Conservation (phyloP, 768 basidiomycete species). For the Kwoniella botswanensis region DNA sequence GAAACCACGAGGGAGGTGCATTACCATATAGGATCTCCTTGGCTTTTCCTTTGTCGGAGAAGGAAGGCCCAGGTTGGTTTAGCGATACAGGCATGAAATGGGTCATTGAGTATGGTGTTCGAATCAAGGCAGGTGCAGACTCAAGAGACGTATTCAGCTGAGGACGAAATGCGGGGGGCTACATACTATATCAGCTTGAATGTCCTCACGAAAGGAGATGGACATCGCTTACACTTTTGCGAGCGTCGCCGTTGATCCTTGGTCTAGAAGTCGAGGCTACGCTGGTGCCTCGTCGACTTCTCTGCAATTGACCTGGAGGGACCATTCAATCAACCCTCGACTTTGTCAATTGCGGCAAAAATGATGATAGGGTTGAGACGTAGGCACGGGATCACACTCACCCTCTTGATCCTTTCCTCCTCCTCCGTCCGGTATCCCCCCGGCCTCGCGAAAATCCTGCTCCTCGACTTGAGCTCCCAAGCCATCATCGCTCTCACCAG, state of each 20-base stretch:
- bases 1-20: slow-evolving; percentile 47
- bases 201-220: too few relatives aligned
- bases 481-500: slow-evolving; percentile 46
- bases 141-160: slow-evolving; percentile 45
- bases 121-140: slow-evolving; percentile 34
- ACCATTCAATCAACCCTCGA: background rate
- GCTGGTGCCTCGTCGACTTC: slow-evolving; percentile 11
- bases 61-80: slow-evolving; percentile 41
- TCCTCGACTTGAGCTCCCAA: slow-evolving; percentile 14
- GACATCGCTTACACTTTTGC: slow-evolving; percentile 14
- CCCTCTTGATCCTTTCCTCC: slow-evolving; percentile 14
- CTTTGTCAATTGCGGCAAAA: background rate
- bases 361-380: too few relatives aligned
- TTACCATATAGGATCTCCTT: slow-evolving; percentile 35
- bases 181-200: background rate
- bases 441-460: slow-evolving; percentile 24
- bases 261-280: slow-evolving; percentile 20
- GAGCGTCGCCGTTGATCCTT: slow-evolving; percentile 3
- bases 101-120: slow-evolving; percentile 45
- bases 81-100: slow-evolving; percentile 34
- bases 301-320: slow-evolving; percentile 8
- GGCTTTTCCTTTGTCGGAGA: slow-evolving; percentile 50
- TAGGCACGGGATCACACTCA: slow-evolving; percentile 2
- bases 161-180: slow-evolving; percentile 38
- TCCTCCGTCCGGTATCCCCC: slow-evolving; percentile 12